Percentiles rank a stretch among this genome's conserved stretches.
Conservation (phyloP, 2,329 filamentous ascomycete species). For the Colletotrichum viniferum region DNA sequence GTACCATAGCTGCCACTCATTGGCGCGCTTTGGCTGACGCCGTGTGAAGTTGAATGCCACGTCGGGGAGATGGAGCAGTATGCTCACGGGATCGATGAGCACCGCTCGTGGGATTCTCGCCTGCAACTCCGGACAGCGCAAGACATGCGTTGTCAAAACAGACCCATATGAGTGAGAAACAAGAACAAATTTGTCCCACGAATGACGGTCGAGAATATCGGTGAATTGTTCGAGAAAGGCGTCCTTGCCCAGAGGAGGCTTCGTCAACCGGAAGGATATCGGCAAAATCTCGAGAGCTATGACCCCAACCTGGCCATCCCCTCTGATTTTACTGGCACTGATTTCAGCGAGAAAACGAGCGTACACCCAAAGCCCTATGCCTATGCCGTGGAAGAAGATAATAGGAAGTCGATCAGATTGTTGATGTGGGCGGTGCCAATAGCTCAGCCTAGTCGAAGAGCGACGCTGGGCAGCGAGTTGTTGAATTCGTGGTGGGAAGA, state of each 20-base stretch:
- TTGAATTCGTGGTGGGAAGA: neutral
- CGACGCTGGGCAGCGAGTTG: slow-evolving; percentile 44
- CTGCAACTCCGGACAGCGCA: slow-evolving; percentile 52
- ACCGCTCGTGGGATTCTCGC: slow-evolving; percentile 54
- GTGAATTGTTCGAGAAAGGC: slow-evolving; percentile 62
- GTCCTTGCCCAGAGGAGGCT: slow-evolving; percentile 51
- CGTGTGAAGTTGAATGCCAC: slow-evolving; percentile 75
- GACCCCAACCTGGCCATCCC: slow-evolving; percentile 58
- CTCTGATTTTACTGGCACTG: slow-evolving; percentile 28
- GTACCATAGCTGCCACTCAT: slow-evolving; percentile 74
- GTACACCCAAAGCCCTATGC: slow-evolving; percentile 70
- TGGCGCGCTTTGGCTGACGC: slow-evolving; percentile 57
- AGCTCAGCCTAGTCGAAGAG: slow-evolving; percentile 65
- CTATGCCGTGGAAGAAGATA: slow-evolving; percentile 74
- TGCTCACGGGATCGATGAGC: slow-evolving; percentile 66
- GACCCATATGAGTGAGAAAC: slow-evolving; percentile 67
- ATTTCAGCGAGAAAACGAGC: slow-evolving; percentile 59
- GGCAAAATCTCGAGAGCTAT: slow-evolving; percentile 70
- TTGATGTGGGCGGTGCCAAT: slow-evolving; percentile 70
- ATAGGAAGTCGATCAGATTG: slow-evolving; percentile 60
- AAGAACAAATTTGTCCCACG: slow-evolving; percentile 63
- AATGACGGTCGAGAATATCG: slow-evolving; percentile 60
- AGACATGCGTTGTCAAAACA: slow-evolving; percentile 65
- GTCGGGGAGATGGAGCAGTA: slow-evolving; percentile 71
- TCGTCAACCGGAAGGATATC: slow-evolving; percentile 66